Base-by-base conservation (phyloP, 345 rosid genomes). In the Punica granatum region DNA sequence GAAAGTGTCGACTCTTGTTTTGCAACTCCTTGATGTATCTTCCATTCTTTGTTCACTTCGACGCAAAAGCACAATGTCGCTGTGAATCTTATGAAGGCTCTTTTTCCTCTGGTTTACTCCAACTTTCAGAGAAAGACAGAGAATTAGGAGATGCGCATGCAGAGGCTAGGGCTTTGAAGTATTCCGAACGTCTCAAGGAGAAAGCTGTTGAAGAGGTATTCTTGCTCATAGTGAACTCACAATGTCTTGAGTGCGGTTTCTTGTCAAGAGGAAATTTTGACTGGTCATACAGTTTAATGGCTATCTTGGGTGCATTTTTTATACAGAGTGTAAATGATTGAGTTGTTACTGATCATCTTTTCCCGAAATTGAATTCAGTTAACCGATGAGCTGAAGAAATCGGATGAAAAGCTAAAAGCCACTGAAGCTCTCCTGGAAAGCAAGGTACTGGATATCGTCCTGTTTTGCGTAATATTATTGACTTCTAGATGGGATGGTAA, bases 131-230 rank as follows among this genome's bases (percentile, higher is more conserved):
- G 65, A 80, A 70, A 73, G 81, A 80, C 59, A 77, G 84, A 59
- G 84, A 80, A 73, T 66, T 80, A 54, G 84, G 77, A 65, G 84
- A 80, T 68, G 77, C 84, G 23, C 71, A 66, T 65, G 81, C 77
- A 33, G 84, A 80, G 73, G 77, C 75, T 42, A 80, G 71, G 71
- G 77, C 81, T 36, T 69, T 77, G 65, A 80, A 71, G 75, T 75
- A 67, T 43, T 80, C 81, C 21, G 81, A 80, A 51, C 79, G 81
- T 43, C 72, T 64, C 62, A 81, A 69, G 64, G 82, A 81, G 76
- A 78, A 65, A 66, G 85, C 82, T 30, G 82, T 81, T 69, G 85
- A 81, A 72, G 82, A 81, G 85, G 85, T 81, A 58, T 34, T 48
- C 6, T 36, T 28, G 41, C 39, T 32, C 60, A 30, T 58, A 31